Evolutionary conservation across 208 protist genomes (phyloP).

Genomic region (Leishmania guyanensis): DNA sequence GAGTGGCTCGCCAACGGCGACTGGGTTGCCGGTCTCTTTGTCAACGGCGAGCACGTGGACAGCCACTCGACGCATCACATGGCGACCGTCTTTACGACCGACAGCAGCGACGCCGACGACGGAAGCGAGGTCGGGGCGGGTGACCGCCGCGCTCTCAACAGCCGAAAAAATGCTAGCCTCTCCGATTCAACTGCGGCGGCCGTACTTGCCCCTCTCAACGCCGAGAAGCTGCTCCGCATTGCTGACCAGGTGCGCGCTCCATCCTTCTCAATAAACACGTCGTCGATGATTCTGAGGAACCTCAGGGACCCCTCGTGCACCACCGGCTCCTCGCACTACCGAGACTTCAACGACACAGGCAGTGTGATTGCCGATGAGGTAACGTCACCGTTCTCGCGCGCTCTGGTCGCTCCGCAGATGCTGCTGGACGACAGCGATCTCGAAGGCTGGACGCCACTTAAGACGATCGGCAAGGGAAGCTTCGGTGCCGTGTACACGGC

Average conservation of each 20-base stretch:
- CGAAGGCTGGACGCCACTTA: slow-evolving; percentile 66
- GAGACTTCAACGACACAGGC: not conserved
- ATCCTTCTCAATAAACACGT: slow-evolving; percentile 4
- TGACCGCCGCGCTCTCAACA: not conserved
- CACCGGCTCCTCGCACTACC: not conserved
- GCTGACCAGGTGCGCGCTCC: slow-evolving; percentile 27
- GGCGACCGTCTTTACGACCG: slow-evolving; percentile 16
- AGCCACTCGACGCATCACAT: slow-evolving; percentile 54
- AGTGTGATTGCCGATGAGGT: not conserved
- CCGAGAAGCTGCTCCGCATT: slow-evolving; percentile 49
- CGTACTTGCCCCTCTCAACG: slow-evolving; percentile 47
- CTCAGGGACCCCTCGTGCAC: not conserved
- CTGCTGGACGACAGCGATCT: slow-evolving; percentile 67
- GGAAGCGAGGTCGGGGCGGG: not conserved
- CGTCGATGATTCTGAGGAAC: not conserved
- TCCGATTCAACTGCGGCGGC: slow-evolving; percentile 30
- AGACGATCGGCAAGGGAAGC: slow-evolving; percentile 86
- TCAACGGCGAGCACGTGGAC: slow-evolving; percentile 77
- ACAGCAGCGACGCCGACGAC: slow-evolving; percentile 6
- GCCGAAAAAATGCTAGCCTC: not conserved
- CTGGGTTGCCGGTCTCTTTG: slow-evolving; percentile 76
- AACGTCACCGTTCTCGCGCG: slow-evolving; percentile 18
- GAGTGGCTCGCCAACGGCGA: slow-evolving; percentile 82
- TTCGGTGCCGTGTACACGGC: slow-evolving; percentile 87
- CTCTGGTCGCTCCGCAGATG: slow-evolving; percentile 25